Percentiles rank a stretch among this genome's conserved stretches.
Evolutionary conservation across 257 asterid species (phyloP).

Genomic region (Perilla frutescens): DNA sequence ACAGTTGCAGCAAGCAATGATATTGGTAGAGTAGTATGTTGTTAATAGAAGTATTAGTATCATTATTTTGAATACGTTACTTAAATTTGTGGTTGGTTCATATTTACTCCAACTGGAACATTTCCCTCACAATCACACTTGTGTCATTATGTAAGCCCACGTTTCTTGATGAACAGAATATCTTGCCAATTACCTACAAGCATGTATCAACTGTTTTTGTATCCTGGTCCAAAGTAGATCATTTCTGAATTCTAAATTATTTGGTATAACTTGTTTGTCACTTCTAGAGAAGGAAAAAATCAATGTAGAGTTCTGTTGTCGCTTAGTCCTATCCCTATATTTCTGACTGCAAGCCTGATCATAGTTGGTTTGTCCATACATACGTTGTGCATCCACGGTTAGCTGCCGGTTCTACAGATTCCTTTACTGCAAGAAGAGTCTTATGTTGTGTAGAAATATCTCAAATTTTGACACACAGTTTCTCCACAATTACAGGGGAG

Average conservation of each 20-base stretch:
- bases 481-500: conserved; percentile 62
- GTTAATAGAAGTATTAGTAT: too few relatives aligned
- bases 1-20: neutral
- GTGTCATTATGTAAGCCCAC: neutral
- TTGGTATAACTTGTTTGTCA: too few relatives aligned
- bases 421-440: neutral
- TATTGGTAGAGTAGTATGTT: neutral
- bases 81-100: too few relatives aligned
- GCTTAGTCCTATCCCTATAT: neutral
- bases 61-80: neutral
- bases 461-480: too few relatives aligned
- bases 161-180: too few relatives aligned
- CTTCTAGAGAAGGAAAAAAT: too few relatives aligned
- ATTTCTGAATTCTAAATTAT: too few relatives aligned
- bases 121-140: neutral
- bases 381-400: neutral
- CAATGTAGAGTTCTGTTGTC: neutral
- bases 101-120: neutral
- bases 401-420: neutral
- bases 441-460: neutral
- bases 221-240: too few relatives aligned
- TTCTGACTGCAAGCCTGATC: neutral
- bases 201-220: too few relatives aligned
- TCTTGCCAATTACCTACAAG: too few relatives aligned
- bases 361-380: neutral